phyloP scores from a whole-genome alignment of 306 rosid species.

The Abrus pulchellus region DNA sequence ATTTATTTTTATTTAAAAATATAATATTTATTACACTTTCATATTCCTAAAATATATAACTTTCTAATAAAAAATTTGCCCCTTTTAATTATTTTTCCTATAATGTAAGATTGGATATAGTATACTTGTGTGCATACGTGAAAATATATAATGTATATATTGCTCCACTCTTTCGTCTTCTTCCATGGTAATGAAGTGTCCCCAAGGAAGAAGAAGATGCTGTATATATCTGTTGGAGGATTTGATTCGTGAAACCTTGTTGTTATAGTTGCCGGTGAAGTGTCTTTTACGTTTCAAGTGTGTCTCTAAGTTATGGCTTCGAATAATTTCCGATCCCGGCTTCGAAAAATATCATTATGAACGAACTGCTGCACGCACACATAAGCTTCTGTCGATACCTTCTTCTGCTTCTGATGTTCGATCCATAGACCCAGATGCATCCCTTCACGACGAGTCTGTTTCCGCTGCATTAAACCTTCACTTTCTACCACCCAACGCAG shows the following conservation, averaged over 20 bases:
- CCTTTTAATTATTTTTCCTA: too few relatives aligned
- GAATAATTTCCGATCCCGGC: background rate
- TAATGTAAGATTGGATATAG: too few relatives aligned
- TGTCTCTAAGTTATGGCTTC: slow-evolving; percentile 7
- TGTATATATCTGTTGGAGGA: background rate
- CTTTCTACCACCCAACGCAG: background rate
- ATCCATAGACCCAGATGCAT: background rate
- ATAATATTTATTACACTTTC: too few relatives aligned
- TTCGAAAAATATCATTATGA: slow-evolving; percentile 31
- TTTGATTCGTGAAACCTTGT: background rate
- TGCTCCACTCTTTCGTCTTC: too few relatives aligned
- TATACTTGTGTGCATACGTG: too few relatives aligned
- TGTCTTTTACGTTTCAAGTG: background rate
- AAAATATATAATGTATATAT: too few relatives aligned
- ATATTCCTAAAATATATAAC: too few relatives aligned
- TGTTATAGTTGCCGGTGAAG: background rate
- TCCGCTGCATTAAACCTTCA: background rate
- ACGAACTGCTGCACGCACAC: background rate
- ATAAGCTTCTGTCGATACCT: background rate
- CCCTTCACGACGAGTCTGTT: background rate
- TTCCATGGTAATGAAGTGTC: too few relatives aligned
- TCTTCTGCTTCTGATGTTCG: background rate
- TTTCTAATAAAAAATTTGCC: too few relatives aligned
- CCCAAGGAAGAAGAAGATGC: too few relatives aligned
- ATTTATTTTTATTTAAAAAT: too few relatives aligned